Evolutionary conservation across 139 green algal species (phyloP), one percentile per base, ranked within the genome.

Genomic region (Volvox reticuliferus): DNA sequence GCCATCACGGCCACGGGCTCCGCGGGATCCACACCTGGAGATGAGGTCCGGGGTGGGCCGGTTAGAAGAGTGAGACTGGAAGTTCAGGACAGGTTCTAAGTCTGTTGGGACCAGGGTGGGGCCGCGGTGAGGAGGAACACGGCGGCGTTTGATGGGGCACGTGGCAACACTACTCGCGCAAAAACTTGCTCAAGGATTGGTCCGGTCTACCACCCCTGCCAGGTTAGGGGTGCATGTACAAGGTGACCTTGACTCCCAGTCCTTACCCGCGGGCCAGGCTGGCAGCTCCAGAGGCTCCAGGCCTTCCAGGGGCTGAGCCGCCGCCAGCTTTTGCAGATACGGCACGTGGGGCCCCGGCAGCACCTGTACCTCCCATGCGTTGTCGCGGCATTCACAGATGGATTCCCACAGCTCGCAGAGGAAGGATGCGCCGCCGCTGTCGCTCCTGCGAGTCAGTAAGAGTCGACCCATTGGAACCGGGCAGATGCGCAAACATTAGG

Each of bases 361-460:
- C 44, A 87, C 88, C 78, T 88, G 75, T 19, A 96, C 87, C 77
- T 90, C 37, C 94, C 93, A 98, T 0, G 35, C 33, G 61, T 77
- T 62, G 0, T 79, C 82, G 16, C 92, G 71, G 91, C 94, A 90
- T 76, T 95, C 94, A 55, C 89, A 55, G 33, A 97, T 88, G 0
- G 95, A 93, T 2, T 79, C 37, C 91, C 94, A 95, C 36, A 97
- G 87, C 82, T 95, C 88, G 0, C 76, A 71, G 37, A 98, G 81
- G 92, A 98, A 98, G 89, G 87, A 95, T 33, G 96, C 94, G 35
- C 92, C 95, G 30, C 96, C 96, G 79, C 94, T 97, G 92, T 98
- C 97, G 78, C 91, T 95, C 91, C 94, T 95, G 94, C 26, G n/a
- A n/a, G n/a, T n/a, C n/a, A n/a, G n/a, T n/a, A n/a, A n/a, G n/a